phyloP scores from a whole-genome alignment of 116 monocot genomes.

The Papilionanthe hybrid region DNA sequence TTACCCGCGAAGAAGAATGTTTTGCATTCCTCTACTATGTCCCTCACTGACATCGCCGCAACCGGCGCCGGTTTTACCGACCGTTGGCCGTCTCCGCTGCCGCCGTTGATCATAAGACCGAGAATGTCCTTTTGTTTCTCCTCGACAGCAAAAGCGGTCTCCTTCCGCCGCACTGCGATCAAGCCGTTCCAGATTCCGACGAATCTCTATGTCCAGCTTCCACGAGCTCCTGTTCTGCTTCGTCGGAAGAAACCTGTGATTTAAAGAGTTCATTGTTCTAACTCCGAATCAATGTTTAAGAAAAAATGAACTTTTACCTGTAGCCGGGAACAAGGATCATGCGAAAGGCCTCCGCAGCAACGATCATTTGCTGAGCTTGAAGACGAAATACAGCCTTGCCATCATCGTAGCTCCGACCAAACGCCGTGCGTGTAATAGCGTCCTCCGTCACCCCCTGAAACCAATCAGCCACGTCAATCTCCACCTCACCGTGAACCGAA shows the following conservation, averaged over 20 bases:
- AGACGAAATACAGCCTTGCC: constrained; percentile 75
- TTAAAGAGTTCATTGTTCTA: not conserved
- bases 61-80: not conserved
- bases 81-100: not conserved
- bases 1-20: constrained; percentile 98
- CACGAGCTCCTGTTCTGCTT: constrained; percentile 66
- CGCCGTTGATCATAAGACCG: constrained; percentile 68
- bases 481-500: constrained; percentile 39
- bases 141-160: not conserved
- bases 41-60: constrained; percentile 33
- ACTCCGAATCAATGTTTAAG: not conserved
- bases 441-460: constrained; percentile 83
- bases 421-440: constrained; percentile 69
- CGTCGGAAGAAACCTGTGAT: constrained; percentile 71
- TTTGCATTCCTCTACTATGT: constrained; percentile 99
- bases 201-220: constrained; percentile 82
- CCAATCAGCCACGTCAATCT: constrained; percentile 89
- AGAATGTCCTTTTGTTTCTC: constrained; percentile 54
- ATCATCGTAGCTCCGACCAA: constrained; percentile 77
- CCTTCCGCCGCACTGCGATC: constrained; percentile 36
- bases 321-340: constrained; percentile 87
- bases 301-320: constrained; percentile 26
- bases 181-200: constrained; percentile 38
- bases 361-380: constrained; percentile 76
- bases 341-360: constrained; percentile 81